Evolutionary conservation across 352 stramenopile genomes (phyloP).

Genomic region (Phytophthora hybrid): DNA sequence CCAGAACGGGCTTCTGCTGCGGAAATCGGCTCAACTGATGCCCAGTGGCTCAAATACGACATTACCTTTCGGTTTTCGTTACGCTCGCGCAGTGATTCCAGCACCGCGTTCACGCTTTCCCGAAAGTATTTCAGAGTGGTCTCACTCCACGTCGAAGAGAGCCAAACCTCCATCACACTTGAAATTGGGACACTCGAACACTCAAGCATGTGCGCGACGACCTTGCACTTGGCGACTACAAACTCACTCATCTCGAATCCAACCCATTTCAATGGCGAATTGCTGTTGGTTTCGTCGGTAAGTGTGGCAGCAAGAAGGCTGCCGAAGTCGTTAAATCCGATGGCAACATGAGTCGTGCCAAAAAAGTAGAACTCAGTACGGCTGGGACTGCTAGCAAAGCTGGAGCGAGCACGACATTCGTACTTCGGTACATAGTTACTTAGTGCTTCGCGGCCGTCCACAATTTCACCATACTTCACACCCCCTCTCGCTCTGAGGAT

Average conservation of each 20-base stretch:
- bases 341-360: conserved; percentile 36
- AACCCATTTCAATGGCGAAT: conserved; percentile 27
- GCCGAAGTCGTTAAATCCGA: conserved; percentile 38
- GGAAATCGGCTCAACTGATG: conserved; percentile 23
- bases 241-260: conserved; percentile 44
- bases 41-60: conserved; percentile 37
- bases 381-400: conserved; percentile 27
- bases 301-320: conserved; percentile 21
- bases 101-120: conserved; percentile 13
- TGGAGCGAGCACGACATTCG: conserved; percentile 15
- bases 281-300: conserved; percentile 1
- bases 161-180: conserved; percentile 41
- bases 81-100: conserved; percentile 6
- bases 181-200: conserved; percentile 18
- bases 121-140: conserved; percentile 28
- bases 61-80: conserved; percentile 32
- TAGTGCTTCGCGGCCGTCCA: conserved; percentile 21
- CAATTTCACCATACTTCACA: conserved; percentile 21
- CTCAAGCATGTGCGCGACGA: conserved; percentile 35
- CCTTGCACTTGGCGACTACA: conserved; percentile 36
- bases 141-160: conserved; percentile 37
- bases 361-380: conserved; percentile 28
- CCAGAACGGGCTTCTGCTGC: conserved; percentile 24
- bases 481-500: conserved; percentile 7
- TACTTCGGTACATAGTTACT: conserved; percentile 10